Evolutionary conservation across 345 rosid species (phyloP).

Genomic region (Euphorbia peplus): DNA sequence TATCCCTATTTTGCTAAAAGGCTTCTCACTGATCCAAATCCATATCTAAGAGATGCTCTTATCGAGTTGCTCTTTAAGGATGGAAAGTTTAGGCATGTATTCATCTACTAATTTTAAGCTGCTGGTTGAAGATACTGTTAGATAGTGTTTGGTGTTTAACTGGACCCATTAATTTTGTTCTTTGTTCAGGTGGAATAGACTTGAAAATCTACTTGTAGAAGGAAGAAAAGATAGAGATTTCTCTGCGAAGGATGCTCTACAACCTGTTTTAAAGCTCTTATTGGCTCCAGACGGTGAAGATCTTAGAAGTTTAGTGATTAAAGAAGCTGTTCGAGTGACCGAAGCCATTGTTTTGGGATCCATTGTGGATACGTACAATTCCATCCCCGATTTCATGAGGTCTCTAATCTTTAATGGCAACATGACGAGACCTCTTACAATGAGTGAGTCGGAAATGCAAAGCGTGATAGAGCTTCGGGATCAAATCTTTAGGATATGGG

Average conservation of each 20-base stretch:
- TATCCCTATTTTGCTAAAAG: constrained; percentile 97
- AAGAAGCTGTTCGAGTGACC: constrained; percentile 75
- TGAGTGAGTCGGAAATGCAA: constrained; percentile 53
- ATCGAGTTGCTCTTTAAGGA: constrained; percentile 92
- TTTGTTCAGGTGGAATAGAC: constrained; percentile 80
- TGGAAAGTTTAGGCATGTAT: constrained; percentile 75
- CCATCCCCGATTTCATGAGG: constrained; percentile 53
- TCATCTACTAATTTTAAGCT: constrained; percentile 1
- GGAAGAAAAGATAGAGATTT: constrained; percentile 94
- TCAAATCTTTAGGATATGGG: constrained; percentile 79
- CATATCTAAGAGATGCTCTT: constrained; percentile 96
- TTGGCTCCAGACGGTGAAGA: constrained; percentile 76
- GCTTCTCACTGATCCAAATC: constrained; percentile 95
- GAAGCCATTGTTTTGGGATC: constrained; percentile 70
- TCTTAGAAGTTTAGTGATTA: constrained; percentile 64
- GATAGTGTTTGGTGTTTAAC: not conserved
- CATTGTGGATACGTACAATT: constrained; percentile 61
- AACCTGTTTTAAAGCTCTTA: constrained; percentile 77
- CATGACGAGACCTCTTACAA: constrained; percentile 47
- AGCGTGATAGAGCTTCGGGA: constrained; percentile 66
- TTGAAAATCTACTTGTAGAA: constrained; percentile 83
- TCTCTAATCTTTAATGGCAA: constrained; percentile 48
- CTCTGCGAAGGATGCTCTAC: constrained; percentile 82
- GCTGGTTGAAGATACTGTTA: not conserved
- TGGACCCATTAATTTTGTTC: constrained; percentile 10